Base-by-base conservation (phyloP, 495 filamentous ascomycete species). In the Thozetella sp. region DNA sequence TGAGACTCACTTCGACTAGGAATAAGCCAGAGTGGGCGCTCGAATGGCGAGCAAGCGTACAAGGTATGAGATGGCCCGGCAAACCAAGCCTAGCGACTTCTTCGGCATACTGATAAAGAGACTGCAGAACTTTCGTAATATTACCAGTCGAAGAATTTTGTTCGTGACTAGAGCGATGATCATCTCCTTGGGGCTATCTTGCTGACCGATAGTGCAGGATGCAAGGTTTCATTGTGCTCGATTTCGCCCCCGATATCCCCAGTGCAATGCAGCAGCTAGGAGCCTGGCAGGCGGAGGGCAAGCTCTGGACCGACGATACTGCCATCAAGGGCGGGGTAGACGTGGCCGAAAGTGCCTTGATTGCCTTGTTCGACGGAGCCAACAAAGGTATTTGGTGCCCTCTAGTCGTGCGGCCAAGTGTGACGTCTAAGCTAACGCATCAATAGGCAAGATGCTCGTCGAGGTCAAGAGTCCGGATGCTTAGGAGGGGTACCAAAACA, bases 191-290 rank as follows among this genome's bases (percentile, higher is more conserved):
- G 3, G 43, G n/a, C 12, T 4, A 19, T 3, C 43, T 48, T 48
- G 20, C 40, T 67, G 25, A 57, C 48, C 12, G 2, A 3, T 22
- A 10, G 63, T 72, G 52, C 20, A 74, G 61, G 57, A 81, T 90
- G 65, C 76, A 82, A 58, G 88, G 89, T 0, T 88, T 92, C 72
- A 83, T 90, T 51, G 74, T 86, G 24, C 62, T 80, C 12, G 88
- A 91, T 69, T 81, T 73, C 61, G 53, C 62, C 9, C 37, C 66
- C 11, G 73, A 83, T 34, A 71, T 70, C 51, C 23, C 63, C 6
- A 66, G 68, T 34, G 79, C 84, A 2, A 65, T 65, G 15, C 60
- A 75, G 60, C 76, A 84, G 58, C 66, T 87, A 1, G 77, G 76
- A 26, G 70, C 77, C 60, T 85, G 79, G 77, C 65, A 83, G 55